Percentiles rank a stretch among this genome's conserved stretches.
These are phyloP conservation scores for Erodium maritimum DNA, from an alignment of 345 rosid species.

Conservation along the genomic window DNA sequence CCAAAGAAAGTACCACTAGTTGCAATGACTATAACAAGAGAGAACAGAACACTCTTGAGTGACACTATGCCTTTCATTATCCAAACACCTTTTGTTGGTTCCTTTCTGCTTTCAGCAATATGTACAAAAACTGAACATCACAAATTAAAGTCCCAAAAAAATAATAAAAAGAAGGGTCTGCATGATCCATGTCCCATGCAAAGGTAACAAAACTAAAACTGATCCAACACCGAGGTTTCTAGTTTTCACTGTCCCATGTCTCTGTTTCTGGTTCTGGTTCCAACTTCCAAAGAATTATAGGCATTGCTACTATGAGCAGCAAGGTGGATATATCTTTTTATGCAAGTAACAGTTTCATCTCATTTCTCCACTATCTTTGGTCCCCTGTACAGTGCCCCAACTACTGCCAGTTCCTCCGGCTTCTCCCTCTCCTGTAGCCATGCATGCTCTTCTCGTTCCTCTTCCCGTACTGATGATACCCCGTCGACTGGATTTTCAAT, in stretches of 20 bases:
- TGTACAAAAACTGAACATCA: constrained; percentile 37
- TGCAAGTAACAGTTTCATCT: constrained; percentile 2
- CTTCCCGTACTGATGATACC: constrained; percentile 31
- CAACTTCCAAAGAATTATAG: too few species aligned
- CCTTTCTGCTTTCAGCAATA: neutral
- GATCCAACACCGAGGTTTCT: neutral
- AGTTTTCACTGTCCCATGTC: neutral
- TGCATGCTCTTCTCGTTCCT: constrained; percentile 38
- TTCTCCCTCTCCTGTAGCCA: constrained; percentile 67
- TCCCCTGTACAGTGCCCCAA: constrained; percentile 38
- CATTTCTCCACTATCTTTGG: constrained; percentile 36
- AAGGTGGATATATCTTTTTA: too few species aligned
- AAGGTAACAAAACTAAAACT: neutral
- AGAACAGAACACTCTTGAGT: neutral
- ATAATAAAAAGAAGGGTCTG: neutral
- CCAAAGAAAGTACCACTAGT: neutral
- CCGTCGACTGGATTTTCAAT: constrained; percentile 40
- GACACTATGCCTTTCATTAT: too few species aligned
- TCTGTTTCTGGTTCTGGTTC: too few species aligned
- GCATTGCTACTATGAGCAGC: too few species aligned
- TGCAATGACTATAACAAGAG: neutral
- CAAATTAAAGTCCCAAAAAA: neutral
- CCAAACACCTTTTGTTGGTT: neutral
- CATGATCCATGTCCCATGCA: constrained; percentile 5
- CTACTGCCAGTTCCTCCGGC: constrained; percentile 44